Evolutionary conservation across 2,329 filamentous ascomycete species (phyloP).

Genomic region (Epichloe scottii): DNA sequence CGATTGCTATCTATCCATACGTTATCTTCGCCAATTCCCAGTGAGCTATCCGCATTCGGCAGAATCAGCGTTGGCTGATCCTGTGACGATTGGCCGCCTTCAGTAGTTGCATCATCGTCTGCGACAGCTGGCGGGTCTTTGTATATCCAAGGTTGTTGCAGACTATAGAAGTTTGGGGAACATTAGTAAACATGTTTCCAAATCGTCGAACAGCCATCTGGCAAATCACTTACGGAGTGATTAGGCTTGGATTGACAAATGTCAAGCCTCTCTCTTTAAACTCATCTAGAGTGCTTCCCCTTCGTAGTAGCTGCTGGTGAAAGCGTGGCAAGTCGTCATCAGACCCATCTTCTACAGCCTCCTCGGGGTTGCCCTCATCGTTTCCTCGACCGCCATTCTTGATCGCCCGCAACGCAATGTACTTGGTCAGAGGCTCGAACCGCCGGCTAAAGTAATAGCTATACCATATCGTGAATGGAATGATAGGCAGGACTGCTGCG

Average conservation of each 20-base stretch:
- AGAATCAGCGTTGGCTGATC: constrained; percentile 16
- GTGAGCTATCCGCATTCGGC: constrained; percentile 22
- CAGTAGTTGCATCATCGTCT: constrained; percentile 15
- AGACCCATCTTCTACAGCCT: constrained; percentile 23
- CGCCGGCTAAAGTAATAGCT: constrained; percentile 66
- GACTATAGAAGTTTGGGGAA: constrained; percentile 22
- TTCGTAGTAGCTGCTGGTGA: constrained; percentile 30
- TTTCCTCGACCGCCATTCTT: constrained; percentile 40
- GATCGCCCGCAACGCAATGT: constrained; percentile 84
- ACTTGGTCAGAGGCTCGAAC: constrained; percentile 81
- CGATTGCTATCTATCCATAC: constrained; percentile 21
- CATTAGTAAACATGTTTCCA: neutral
- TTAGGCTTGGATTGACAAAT: constrained; percentile 68
- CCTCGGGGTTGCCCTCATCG: constrained; percentile 22
- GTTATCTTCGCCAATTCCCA: constrained; percentile 27
- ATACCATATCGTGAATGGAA: constrained; percentile 79
- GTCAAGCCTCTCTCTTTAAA: constrained; percentile 53
- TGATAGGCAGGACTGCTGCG: constrained; percentile 59
- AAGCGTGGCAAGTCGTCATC: constrained; percentile 31
- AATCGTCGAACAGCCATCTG: neutral
- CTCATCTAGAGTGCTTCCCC: constrained; percentile 59
- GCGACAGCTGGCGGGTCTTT: constrained; percentile 35
- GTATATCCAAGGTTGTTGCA: constrained; percentile 62
- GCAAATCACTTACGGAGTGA: constrained; percentile 42
- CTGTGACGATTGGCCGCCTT: constrained; percentile 11